A percentile compares a stretch with the other conserved stretches of the same genome.
phyloP scores from a whole-genome alignment of 345 rosid genomes.

The Gossypioides kirkii region DNA sequence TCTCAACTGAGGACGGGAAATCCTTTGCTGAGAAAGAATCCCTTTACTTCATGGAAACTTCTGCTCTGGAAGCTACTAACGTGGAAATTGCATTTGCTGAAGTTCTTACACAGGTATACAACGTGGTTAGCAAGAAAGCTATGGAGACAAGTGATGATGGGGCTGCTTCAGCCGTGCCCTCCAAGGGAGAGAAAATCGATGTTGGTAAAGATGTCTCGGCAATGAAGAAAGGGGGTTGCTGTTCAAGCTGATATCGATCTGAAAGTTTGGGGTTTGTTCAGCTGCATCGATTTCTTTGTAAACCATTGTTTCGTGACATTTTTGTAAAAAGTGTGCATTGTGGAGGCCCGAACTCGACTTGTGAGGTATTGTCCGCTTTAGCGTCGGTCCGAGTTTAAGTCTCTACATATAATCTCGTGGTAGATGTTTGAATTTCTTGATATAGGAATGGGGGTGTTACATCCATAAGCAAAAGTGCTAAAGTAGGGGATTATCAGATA shows the following conservation, averaged over 20 bases:
- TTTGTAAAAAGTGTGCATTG: no score
- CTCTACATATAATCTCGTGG: no score
- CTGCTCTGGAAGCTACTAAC: slow-evolving; percentile 79
- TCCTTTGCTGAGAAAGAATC: slow-evolving; percentile 78
- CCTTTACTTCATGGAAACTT: slow-evolving; percentile 89
- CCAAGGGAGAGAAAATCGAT: slow-evolving; percentile 86
- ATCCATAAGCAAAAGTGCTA: slow-evolving; percentile 12
- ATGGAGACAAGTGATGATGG: slow-evolving; percentile 61
- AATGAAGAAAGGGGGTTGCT: slow-evolving; percentile 81
- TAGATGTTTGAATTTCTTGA: no score
- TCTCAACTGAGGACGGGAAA: slow-evolving; percentile 75
- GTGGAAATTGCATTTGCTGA: slow-evolving; percentile 86
- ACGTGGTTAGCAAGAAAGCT: slow-evolving; percentile 78
- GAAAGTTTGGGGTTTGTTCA: slow-evolving; percentile 20
- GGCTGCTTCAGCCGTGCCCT: slow-evolving; percentile 47
- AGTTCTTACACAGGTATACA: slow-evolving; percentile 84
- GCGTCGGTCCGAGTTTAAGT: no score
- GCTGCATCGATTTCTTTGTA: slow-evolving; percentile 18
- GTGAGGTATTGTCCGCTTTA: no score
- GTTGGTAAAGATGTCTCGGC: slow-evolving; percentile 79
- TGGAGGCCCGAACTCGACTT: no score
- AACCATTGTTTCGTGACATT: slow-evolving; percentile 30
- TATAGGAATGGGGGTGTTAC: not conserved
- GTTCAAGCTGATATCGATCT: slow-evolving; percentile 52
- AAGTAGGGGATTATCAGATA: not conserved